A percentile compares a stretch with the other conserved stretches of the same genome.
Conservation (phyloP, 305 asterid species). For the Fraxinus latifolia region DNA sequence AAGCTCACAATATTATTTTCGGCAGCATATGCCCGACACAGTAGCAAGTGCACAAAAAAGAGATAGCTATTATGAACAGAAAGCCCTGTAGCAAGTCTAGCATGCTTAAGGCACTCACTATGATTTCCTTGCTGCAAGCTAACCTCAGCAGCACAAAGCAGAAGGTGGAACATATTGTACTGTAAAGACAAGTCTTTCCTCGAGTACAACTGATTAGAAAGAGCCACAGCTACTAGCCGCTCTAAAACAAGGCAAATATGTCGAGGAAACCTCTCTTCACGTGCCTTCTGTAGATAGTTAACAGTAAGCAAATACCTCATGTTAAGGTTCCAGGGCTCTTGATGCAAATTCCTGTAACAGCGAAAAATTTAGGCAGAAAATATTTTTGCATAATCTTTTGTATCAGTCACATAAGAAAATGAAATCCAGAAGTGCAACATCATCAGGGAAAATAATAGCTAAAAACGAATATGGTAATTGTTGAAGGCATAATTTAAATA, state of each 20-base stretch:
- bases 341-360: slow-evolving; percentile 68
- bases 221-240: slow-evolving; percentile 60
- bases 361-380: background rate
- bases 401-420: background rate
- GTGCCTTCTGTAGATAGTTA: slow-evolving; percentile 73
- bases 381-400: background rate
- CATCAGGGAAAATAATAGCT: background rate
- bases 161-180: slow-evolving; percentile 70
- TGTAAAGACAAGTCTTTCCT: slow-evolving; percentile 33
- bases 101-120: slow-evolving; percentile 54
- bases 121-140: slow-evolving; percentile 65
- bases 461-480: background rate
- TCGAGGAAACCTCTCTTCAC: slow-evolving; percentile 64
- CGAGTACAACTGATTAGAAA: slow-evolving; percentile 39
- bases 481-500: background rate
- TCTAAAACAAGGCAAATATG: slow-evolving; percentile 52
- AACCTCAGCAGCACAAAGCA: slow-evolving; percentile 84
- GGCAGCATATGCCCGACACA: slow-evolving; percentile 77
- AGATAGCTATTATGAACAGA: slow-evolving; percentile 50
- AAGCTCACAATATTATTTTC: slow-evolving; percentile 46
- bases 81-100: slow-evolving; percentile 52
- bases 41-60: slow-evolving; percentile 80
- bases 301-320: slow-evolving; percentile 72
- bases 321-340: slow-evolving; percentile 82
- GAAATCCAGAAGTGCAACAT: background rate